A percentile compares a stretch with the other conserved stretches of the same genome.
These are phyloP conservation scores for Populus hybrid DNA, from an alignment of 441 rosid species.

Conservation along the genomic window DNA sequence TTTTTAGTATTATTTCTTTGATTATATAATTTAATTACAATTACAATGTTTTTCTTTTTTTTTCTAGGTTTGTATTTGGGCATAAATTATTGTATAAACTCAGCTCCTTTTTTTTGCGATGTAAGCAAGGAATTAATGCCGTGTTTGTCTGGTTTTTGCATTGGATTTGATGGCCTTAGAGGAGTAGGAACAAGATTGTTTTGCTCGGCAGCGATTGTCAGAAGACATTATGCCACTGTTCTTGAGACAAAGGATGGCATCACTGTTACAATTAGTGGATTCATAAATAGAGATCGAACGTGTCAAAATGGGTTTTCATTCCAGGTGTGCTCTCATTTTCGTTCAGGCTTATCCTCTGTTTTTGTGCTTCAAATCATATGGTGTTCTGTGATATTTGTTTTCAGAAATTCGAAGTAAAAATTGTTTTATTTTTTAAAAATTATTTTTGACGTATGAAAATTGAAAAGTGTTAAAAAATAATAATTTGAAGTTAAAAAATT, in stretches of 20 bases:
- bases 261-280: constrained; percentile 49
- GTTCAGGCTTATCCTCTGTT: neutral
- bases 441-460: too few relatives aligned
- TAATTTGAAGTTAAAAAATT: too few relatives aligned
- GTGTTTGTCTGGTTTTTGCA: too few relatives aligned
- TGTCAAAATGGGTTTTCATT: constrained; percentile 48
- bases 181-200: constrained; percentile 41
- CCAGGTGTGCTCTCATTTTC: constrained; percentile 31
- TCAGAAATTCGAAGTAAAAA: too few relatives aligned
- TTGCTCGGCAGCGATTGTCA: constrained; percentile 59
- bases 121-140: too few relatives aligned
- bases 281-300: constrained; percentile 43
- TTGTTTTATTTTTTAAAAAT: too few relatives aligned
- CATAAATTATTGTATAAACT: too few relatives aligned
- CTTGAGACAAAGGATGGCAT: constrained; percentile 65
- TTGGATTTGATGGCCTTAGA: constrained; percentile 17
- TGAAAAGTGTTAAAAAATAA: too few relatives aligned
- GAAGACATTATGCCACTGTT: constrained; percentile 45
- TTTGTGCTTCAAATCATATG: constrained; percentile 20
- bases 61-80: too few relatives aligned
- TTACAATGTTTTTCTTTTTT: too few relatives aligned
- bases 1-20: neutral
- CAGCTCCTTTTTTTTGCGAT: too few relatives aligned
- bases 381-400: constrained; percentile 28
- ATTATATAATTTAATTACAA: neutral